Base-by-base conservation (phyloP, 164 flowering plant genomes). In the Berberis thunbergii region DNA sequence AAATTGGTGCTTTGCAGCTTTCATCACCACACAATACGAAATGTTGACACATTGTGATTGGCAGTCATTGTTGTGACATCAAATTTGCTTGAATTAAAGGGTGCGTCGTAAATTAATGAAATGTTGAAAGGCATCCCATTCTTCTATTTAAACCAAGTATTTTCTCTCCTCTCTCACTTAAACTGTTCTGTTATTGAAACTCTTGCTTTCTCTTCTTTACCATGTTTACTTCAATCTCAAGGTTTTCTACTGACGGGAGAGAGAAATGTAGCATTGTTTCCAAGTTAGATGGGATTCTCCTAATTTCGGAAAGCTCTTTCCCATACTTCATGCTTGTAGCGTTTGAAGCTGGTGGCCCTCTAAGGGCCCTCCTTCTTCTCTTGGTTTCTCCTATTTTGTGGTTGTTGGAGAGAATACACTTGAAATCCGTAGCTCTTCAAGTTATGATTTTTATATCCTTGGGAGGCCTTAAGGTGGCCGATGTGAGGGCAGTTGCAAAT, bases 281-380 rank as follows among this genome's bases (percentile, higher is more conserved):
- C 3, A 48, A 61, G 8, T 45, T 72, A 59, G 75, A 72, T 2
- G 69, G 59, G 3, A 64, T 65, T 39, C 69, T 72, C 9, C 71
- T 67, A 41, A 60, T 68, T 8, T 68, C 69, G 43, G 43, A 39
- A 58, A 56, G 26, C 55, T 13, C 46, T 7, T 68, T 68, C 54
- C 75, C 75, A 59, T 72, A 60, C 40, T 72, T 64, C 69, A 68
- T 72, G 68, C 71, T 72, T 60, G 66, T 68, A 9, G 72, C 75
- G 53, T 61, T 72, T 12, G 75, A 72, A 57, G 75, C 72, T 46
- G 72, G 75, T 54, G 45, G 75, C 12, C 72, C 72, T 11, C 1
- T 72, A n/a, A 64, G 75, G 41, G 71, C 72, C 10, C 72, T 72
- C 60, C 0, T 68, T 2, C 38, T 72, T 40, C 69, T 72, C 46